Evolutionary conservation across 208 protist species (phyloP), one percentile per base, ranked within the genome.

Genomic region (Chromosphaera perkinsii): DNA sequence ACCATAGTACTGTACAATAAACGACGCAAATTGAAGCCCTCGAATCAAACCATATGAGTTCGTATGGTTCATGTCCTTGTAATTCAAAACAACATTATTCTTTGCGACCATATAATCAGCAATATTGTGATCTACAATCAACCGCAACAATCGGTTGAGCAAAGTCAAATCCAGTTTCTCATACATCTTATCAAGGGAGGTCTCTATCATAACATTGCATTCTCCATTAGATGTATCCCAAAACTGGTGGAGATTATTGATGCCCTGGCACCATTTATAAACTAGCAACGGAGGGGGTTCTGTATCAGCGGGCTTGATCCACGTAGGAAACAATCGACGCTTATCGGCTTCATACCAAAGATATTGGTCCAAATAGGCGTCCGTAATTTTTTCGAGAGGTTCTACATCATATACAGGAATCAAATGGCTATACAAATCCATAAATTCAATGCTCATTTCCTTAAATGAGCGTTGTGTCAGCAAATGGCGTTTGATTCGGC

Each of bases 61-160:
- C 58, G 94, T 92, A 83, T 98, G 96, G 77, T 87, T 96, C 97
- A 99, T 99, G 83, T 99, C 98, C 85, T 99, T 99, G 82, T 96
- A 99, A 75, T 90, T 93, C 24, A 99, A 79, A 1, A 92, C 87
- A 0, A 99, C 88, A 80, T 99, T 99, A 83, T 99, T 99, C 73
- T 98, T 99, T 55, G 93, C 92, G 31, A 97, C 97, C 79, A 99
- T 99, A 86, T 99, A 99, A 78, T 99, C 97, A 22, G 98, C 97
- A 56, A 99, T 88, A 71, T 98, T 98, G 76, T 96, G 94, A 84
- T 99, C 97, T 73, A 99, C 93, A 77, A 99, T 97, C 29, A 99
- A 87, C 74, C 97, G 90, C 31, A 99, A 85, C 58, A 99, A 78
- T 43, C 91, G 86, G 68, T 99, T 98, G 75, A 99, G 94, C 1